Evolutionary conservation across 352 stramenopile species (phyloP).

Genomic region (Phytophthora pluvialis): DNA sequence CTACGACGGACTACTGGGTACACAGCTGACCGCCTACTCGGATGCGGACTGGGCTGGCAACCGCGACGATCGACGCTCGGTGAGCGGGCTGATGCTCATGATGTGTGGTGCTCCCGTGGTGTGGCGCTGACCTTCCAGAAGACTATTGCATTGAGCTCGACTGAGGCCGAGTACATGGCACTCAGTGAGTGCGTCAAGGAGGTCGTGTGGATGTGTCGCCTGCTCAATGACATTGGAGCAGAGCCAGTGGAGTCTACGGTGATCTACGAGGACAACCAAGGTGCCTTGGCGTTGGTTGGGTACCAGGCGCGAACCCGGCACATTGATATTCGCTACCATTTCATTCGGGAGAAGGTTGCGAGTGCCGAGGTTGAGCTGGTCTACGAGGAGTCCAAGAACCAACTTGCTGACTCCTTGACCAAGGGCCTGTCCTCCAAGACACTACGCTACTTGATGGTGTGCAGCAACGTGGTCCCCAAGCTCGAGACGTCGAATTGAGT

Average conservation of each 20-base stretch:
- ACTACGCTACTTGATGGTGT: conserved; percentile 17
- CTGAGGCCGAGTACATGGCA: conserved; percentile 39
- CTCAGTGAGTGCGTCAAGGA: conserved; percentile 30
- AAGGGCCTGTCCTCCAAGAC: conserved; percentile 27
- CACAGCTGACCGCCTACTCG: conserved; percentile 13
- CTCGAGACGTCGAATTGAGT: conserved; percentile 6
- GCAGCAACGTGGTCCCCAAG: not conserved
- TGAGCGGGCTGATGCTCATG: conserved; percentile 25
- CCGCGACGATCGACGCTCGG: conserved; percentile 24
- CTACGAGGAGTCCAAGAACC: conserved; percentile 34
- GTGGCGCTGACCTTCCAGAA: conserved; percentile 25
- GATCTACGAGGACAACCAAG: conserved; percentile 36
- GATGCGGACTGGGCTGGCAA: conserved; percentile 31
- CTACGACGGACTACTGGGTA: conserved; percentile 4
- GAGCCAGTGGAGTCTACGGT: conserved; percentile 4
- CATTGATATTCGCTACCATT: conserved; percentile 36
- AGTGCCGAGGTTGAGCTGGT: conserved; percentile 15
- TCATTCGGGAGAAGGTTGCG: conserved; percentile 25
- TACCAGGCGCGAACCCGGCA: conserved; percentile 32
- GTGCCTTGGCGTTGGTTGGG: conserved; percentile 29
- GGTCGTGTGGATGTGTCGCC: conserved; percentile 19
- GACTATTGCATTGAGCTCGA: conserved; percentile 29
- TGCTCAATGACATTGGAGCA: conserved; percentile 18
- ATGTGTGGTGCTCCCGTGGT: conserved; percentile 23
- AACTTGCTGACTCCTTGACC: conserved; percentile 26